A percentile compares a stretch with the other conserved stretches of the same genome.
Conservation (phyloP, 1,284 basidiomycete species). For the Entoloma clypeatum region DNA sequence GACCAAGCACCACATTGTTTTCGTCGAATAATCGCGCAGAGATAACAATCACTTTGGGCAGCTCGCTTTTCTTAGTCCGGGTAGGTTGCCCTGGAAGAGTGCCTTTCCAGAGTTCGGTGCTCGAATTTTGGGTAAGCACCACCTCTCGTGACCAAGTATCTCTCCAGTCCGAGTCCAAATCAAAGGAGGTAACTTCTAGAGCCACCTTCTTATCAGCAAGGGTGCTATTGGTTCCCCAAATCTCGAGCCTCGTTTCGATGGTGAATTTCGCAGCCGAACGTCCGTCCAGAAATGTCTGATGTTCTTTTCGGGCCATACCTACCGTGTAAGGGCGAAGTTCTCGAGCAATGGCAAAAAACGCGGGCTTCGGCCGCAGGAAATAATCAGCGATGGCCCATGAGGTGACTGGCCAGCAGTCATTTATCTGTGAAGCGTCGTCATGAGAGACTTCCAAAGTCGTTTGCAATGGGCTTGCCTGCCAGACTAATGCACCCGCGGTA, state of each 20-base stretch:
- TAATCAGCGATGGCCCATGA: constrained; percentile 81
- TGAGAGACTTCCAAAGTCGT: not conserved
- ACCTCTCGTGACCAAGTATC: constrained; percentile 50
- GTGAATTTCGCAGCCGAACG: constrained; percentile 61
- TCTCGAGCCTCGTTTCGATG: constrained; percentile 64
- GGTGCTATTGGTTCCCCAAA: constrained; percentile 84
- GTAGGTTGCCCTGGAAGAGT: constrained; percentile 64
- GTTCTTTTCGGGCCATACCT: constrained; percentile 76
- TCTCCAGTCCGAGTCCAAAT: constrained; percentile 59
- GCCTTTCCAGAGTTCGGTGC: constrained; percentile 77
- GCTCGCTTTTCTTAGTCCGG: constrained; percentile 62
- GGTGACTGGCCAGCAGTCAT: constrained; percentile 80
- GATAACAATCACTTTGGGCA: constrained; percentile 68
- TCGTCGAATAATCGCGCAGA: constrained; percentile 67
- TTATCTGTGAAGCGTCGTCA: constrained; percentile 44
- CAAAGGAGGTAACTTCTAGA: constrained; percentile 69
- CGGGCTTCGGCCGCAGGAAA: constrained; percentile 73
- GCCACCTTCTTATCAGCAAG: constrained; percentile 51
- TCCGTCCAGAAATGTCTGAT: constrained; percentile 54
- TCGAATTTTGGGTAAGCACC: constrained; percentile 67
- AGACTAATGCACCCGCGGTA: constrained; percentile 75
- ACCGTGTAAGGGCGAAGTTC: constrained; percentile 73
- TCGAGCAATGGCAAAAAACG: constrained; percentile 66
- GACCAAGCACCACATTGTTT: constrained; percentile 58
- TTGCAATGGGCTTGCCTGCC: constrained; percentile 54